Evolutionary conservation across 2,329 filamentous ascomycete species (phyloP).

Genomic region (Cercospora sesami): DNA sequence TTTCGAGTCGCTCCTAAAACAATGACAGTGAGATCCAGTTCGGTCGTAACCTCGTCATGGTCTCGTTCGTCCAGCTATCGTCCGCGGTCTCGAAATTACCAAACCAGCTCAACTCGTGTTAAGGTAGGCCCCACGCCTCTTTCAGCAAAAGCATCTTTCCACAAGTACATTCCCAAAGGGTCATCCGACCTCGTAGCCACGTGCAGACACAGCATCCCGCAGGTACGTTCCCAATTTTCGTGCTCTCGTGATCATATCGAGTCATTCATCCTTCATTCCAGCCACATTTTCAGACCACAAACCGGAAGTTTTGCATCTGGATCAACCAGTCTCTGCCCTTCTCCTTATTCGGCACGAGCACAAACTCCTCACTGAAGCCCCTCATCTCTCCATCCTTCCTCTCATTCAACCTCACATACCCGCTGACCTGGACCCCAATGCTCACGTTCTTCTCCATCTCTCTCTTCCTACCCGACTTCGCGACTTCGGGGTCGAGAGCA

Average conservation of each 20-base stretch:
- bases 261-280: not conserved
- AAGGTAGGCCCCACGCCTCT: not conserved
- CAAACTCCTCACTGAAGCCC: conserved; percentile 76
- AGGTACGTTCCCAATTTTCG: not conserved
- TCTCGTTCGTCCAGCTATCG: not conserved
- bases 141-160: not conserved
- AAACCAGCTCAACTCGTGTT: not conserved
- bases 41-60: not conserved
- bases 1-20: no score
- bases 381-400: conserved; percentile 61
- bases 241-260: not conserved
- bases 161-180: not conserved
- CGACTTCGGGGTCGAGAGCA: conserved; percentile 34
- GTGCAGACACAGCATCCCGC: not conserved
- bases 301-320: conserved; percentile 47
- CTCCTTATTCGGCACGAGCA: conserved; percentile 66
- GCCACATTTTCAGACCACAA: conserved; percentile 40
- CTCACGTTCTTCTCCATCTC: conserved; percentile 61
- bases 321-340: conserved; percentile 43
- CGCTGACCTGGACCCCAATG: conserved; percentile 71
- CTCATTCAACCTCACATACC: conserved; percentile 66
- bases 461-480: conserved; percentile 33
- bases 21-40: no score
- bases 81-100: not conserved
- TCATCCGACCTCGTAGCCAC: not conserved